These are phyloP conservation scores for Plasmodium sp. DNA, from an alignment of 169 alveolate genomes.

Conservation along the genomic window DNA sequence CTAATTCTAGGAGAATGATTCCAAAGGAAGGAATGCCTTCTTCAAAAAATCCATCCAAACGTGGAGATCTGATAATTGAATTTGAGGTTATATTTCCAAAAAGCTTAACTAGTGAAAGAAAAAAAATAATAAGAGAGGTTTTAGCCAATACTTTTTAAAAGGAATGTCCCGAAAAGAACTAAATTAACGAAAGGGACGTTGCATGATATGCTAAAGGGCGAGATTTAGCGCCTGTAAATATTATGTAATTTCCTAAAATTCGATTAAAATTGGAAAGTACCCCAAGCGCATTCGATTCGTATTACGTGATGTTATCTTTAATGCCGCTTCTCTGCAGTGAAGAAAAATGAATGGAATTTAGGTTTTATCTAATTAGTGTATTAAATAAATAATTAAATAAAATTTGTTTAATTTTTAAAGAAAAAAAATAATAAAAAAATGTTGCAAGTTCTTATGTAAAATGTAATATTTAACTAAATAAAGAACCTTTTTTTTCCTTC, in stretches of 20 bases:
- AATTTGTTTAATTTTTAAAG: background rate
- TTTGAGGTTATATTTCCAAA: conserved; percentile 86
- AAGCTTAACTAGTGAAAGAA: conserved; percentile 81
- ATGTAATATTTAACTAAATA: background rate
- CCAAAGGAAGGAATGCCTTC: conserved; percentile 86
- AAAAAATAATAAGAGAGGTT: conserved; percentile 33
- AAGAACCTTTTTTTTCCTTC: background rate
- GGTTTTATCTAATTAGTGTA: background rate
- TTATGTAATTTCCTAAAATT: background rate
- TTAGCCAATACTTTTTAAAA: background rate
- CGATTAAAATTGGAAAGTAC: background rate
- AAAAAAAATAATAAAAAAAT: background rate
- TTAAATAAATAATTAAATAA: background rate
- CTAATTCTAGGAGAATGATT: conserved; percentile 83
- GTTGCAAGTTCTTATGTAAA: background rate
- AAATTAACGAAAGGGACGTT: background rate
- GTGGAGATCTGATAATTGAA: conserved; percentile 86
- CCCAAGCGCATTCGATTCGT: background rate
- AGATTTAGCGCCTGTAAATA: background rate
- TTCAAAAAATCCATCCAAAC: conserved; percentile 80
- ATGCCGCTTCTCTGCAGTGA: background rate
- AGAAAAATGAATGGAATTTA: background rate
- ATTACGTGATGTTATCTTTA: background rate
- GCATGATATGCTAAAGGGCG: background rate
- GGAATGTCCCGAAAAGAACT: background rate